These are phyloP conservation scores for Rhodotorula sp. DNA, from an alignment of 1,284 basidiomycete genomes.

Conservation along the genomic window DNA sequence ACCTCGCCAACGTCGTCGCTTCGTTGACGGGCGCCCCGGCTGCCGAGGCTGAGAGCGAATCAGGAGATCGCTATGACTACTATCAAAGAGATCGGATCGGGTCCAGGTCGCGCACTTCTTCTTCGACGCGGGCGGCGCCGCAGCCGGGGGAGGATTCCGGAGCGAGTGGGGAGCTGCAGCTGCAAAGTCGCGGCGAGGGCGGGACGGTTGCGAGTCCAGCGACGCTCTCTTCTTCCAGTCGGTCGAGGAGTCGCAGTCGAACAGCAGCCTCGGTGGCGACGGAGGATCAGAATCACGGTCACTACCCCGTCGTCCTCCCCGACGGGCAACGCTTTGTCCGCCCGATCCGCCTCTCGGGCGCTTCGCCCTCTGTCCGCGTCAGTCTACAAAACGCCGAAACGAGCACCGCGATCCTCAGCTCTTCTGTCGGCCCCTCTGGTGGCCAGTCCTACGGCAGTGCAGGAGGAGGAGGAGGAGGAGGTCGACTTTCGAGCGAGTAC, in stretches of 20 bases:
- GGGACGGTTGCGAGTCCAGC: too few species aligned
- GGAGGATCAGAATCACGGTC: not conserved
- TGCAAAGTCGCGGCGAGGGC: too few species aligned
- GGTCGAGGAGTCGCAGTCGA: not conserved
- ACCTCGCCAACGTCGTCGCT: not conserved
- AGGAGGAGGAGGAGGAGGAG: not conserved
- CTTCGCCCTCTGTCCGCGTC: slow-evolving; percentile 4
- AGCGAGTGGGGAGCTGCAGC: too few species aligned
- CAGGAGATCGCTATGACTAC: too few species aligned
- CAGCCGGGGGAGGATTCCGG: too few species aligned
- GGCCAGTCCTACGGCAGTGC: not conserved
- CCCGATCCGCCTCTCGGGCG: slow-evolving; percentile 10
- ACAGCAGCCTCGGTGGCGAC: not conserved
- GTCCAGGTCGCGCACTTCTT: too few species aligned
- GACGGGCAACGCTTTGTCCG: slow-evolving; percentile 12
- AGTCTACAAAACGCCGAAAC: slow-evolving; percentile 8
- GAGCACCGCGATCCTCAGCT: not conserved
- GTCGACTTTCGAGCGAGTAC: not conserved
- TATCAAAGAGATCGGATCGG: too few species aligned
- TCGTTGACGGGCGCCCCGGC: not conserved
- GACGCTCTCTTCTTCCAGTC: not conserved
- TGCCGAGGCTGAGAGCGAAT: too few species aligned
- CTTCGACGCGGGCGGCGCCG: too few species aligned
- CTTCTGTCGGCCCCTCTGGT: not conserved
- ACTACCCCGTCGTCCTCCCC: not conserved